Evolutionary conservation across 1,284 basidiomycete species (phyloP).

Genomic region (Cutaneotrichosporon cavernicola): DNA sequence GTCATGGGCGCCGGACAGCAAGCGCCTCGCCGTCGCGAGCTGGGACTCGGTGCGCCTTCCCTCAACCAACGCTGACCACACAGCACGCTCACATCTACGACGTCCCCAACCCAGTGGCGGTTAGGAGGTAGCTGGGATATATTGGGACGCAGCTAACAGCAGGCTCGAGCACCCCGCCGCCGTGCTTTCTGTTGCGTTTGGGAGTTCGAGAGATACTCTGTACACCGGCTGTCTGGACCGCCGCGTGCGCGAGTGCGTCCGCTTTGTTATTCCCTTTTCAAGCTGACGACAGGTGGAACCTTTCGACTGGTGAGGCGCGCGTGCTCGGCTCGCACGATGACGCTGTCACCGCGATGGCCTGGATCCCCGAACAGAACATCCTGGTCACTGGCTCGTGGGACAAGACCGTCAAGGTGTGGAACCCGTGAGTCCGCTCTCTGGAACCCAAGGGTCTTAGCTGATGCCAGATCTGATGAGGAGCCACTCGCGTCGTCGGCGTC

Average conservation of each 20-base stretch:
- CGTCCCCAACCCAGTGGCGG: constrained; percentile 10
- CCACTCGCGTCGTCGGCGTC: constrained; percentile 61
- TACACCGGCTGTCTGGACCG: constrained; percentile 55
- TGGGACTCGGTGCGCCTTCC: constrained; percentile 76
- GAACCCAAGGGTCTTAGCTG: constrained; percentile 35
- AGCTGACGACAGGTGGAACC: constrained; percentile 53
- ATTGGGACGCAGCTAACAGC: constrained; percentile 27
- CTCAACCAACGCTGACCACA: background rate
- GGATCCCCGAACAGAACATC: constrained; percentile 54
- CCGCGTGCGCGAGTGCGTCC: constrained; percentile 57
- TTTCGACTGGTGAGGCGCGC: constrained; percentile 51
- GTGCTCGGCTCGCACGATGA: constrained; percentile 55
- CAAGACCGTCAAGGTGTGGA: constrained; percentile 81
- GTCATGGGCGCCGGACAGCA: constrained; percentile 76
- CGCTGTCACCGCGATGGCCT: constrained; percentile 52
- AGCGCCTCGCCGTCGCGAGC: constrained; percentile 72
- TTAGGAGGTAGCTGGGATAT: background rate
- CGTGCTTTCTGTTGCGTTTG: constrained; percentile 52
- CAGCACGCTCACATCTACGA: constrained; percentile 8
- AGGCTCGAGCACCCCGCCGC: constrained; percentile 49
- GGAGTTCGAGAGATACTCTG: constrained; percentile 45
- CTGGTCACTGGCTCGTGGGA: constrained; percentile 91
- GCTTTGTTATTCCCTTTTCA: background rate
- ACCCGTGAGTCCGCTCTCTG: constrained; percentile 59
- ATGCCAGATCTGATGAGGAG: constrained; percentile 54